A percentile compares a stretch with the other conserved stretches of the same genome.
These are phyloP conservation scores for Colletotrichum caudatum DNA, from an alignment of 2,329 filamentous ascomycete genomes.

Conservation along the genomic window DNA sequence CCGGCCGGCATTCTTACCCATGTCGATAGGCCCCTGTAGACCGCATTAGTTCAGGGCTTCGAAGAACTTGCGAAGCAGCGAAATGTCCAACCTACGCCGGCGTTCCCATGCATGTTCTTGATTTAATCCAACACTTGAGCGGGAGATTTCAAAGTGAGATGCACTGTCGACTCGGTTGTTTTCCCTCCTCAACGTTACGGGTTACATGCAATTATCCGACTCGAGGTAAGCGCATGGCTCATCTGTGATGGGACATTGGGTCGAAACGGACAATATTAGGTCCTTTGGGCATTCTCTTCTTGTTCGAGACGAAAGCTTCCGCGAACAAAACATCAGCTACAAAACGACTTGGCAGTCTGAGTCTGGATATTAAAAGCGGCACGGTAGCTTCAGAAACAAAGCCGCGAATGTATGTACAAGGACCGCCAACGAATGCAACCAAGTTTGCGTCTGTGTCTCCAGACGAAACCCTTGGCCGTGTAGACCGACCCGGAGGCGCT, in stretches of 20 bases:
- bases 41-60: neutral
- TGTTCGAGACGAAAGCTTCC: neutral
- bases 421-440: neutral
- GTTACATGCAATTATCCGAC: too few relatives aligned
- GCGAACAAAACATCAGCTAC: neutral
- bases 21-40: neutral
- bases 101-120: neutral
- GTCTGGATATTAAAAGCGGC: neutral
- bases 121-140: too few relatives aligned
- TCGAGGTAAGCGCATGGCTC: too few relatives aligned
- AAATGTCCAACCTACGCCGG: neutral
- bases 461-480: neutral
- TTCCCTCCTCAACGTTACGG: too few relatives aligned
- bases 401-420: neutral
- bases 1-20: neutral
- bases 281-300: neutral
- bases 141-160: too few relatives aligned
- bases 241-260: neutral
- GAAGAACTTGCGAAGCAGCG: neutral
- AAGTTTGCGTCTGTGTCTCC: neutral
- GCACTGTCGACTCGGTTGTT: too few relatives aligned
- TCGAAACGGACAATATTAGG: neutral
- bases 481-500: too few relatives aligned
- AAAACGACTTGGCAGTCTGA: neutral
- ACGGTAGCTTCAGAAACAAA: neutral